Percentiles rank a stretch among this genome's conserved stretches.
Evolutionary conservation across 2,329 filamentous ascomycete species (phyloP).

Genomic region (Amauroascus verrucosus): DNA sequence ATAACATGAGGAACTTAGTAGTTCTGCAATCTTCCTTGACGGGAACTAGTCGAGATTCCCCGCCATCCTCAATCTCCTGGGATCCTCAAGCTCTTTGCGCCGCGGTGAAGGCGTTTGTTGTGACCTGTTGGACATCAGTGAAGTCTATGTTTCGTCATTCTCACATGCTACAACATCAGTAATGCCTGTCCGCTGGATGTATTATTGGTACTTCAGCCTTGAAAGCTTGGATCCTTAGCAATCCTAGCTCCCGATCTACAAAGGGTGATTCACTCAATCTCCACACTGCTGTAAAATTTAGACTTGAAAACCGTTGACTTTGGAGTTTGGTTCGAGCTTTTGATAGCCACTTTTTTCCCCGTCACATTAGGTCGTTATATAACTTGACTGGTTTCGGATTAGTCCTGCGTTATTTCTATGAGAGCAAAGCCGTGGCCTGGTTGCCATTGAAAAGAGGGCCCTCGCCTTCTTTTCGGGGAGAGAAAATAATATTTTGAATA

Average conservation of each 20-base stretch:
- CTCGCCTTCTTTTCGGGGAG: not conserved
- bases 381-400: slow-evolving; percentile 10
- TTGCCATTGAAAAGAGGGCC: slow-evolving; percentile 2
- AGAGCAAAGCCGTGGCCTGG: not conserved
- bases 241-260: slow-evolving; percentile 8
- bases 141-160: slow-evolving; percentile 9
- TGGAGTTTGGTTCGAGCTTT: slow-evolving; percentile 1
- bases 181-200: not conserved
- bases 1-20: not conserved
- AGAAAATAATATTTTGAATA: not conserved
- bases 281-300: slow-evolving; percentile 5
- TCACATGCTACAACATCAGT: not conserved
- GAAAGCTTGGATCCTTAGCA: slow-evolving; percentile 9
- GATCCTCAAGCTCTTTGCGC: not conserved
- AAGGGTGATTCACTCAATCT: slow-evolving; percentile 10
- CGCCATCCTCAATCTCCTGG: not conserved
- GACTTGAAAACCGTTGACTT: slow-evolving; percentile 1
- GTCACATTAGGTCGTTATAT: slow-evolving; percentile 1
- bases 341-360: not conserved
- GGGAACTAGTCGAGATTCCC: slow-evolving; percentile 7
- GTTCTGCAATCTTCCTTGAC: not conserved
- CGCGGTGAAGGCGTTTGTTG: not conserved
- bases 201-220: slow-evolving; percentile 11
- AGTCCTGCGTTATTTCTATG: slow-evolving; percentile 4
- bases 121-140: not conserved